phyloP scores from a whole-genome alignment of 2,329 filamentous ascomycete genomes.

The Phyllosticta citribraziliensis region DNA sequence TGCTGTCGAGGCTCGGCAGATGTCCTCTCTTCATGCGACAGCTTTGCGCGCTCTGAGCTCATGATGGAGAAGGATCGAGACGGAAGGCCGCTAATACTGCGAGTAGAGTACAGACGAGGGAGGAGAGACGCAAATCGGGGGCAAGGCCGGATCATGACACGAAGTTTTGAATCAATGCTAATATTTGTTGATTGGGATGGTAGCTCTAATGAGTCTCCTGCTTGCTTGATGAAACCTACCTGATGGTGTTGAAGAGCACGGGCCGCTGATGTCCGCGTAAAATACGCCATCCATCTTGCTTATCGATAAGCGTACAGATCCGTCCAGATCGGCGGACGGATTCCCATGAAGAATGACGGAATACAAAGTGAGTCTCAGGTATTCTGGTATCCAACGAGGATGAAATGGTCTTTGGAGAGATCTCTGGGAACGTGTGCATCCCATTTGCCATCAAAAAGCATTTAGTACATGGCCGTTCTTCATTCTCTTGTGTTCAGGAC shows the following conservation, averaged over 20 bases:
- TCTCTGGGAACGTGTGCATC: no score
- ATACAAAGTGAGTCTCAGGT: no score
- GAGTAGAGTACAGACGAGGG: neutral
- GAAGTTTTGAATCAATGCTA: neutral
- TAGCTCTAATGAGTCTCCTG: no score
- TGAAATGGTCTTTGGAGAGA: no score
- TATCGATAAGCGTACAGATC: neutral
- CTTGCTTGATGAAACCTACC: neutral
- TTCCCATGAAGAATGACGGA: no score
- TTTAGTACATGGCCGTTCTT: no score
- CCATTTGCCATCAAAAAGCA: no score
- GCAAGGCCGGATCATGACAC: neutral
- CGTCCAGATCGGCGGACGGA: neutral
- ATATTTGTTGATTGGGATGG: no score
- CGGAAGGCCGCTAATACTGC: neutral
- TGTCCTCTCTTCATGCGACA: constrained; percentile 59
- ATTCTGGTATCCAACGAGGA: no score
- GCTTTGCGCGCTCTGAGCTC: neutral
- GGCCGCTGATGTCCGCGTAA: neutral
- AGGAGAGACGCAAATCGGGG: neutral
- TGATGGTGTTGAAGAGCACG: neutral
- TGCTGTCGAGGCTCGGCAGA: constrained; percentile 61
- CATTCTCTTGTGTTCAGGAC: no score
- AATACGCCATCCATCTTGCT: neutral
- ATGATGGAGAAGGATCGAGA: neutral